Evolutionary conservation across 2,329 filamentous ascomycete species (phyloP), one percentile per base, ranked within the genome.

Genomic region (Phaeosphaeriaceae sp.): DNA sequence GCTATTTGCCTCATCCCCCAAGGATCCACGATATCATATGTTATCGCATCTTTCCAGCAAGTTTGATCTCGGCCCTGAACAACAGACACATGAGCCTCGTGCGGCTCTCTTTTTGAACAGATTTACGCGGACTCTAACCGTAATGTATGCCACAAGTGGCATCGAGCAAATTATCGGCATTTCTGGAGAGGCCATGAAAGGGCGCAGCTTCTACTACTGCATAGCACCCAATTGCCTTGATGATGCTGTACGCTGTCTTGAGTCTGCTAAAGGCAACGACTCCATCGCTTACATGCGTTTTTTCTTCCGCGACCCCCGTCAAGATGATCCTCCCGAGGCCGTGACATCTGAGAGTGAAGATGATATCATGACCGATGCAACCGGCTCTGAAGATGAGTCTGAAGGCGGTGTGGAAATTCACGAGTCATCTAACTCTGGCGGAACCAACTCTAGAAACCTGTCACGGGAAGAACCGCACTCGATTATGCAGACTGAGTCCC

Each of bases 211-310:
- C 70, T 96, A 95, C 70, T 89, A 91, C 62, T 93, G 89, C 66
- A 94, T 96, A 42, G 84, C 89, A 48, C 85, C 89, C 60, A 87
- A 86, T 52, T 94, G 89, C 60, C 77, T 94, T 21, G 77, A 83
- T 7, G 89, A 94, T 60, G 90, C 90, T 3, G 84, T 93, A 28
- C 83, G 85, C 54, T 92, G 88, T 62, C 74, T 96, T 26, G 91
- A 95, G 72, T 88, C 88, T 58, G 90, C 91, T 17, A 96, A 96
- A 70, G 87, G 88, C 21, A 95, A 96, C 63, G 90, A 96, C 69
- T 95, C 91, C 2, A 94, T 95, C 63, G 90, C 91, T 2, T 95
- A 96, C 64, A 79, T 96, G 50, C 87, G 91, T 15, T 96, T 95
- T 70, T 90, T 86, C 83, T 93, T 89, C 64, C 83, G 89, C 44